A percentile compares a stretch with the other conserved stretches of the same genome.
Evolutionary conservation across 495 filamentous ascomycete genomes (phyloP).

Genomic region (Friedmanniomyces simplex): DNA sequence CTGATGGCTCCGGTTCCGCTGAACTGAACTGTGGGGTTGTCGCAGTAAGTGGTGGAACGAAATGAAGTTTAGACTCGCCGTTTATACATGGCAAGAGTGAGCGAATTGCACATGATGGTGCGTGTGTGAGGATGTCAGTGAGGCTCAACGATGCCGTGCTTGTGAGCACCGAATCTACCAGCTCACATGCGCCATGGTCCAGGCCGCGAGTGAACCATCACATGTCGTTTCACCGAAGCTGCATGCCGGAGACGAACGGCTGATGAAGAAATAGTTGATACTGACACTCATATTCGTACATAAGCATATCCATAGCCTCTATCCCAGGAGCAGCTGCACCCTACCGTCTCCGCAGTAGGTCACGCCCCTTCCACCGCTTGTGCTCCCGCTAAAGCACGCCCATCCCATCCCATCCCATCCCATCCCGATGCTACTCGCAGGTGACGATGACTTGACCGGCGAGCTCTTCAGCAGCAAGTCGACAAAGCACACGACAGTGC

Average conservation of each 20-base stretch:
- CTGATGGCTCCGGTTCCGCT: not conserved
- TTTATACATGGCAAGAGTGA: not conserved
- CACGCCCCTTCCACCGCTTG: constrained; percentile 8
- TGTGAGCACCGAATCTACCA: no score
- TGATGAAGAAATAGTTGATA: not conserved
- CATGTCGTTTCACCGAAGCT: no score
- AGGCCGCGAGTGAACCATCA: no score
- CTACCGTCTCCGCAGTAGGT: constrained; percentile 9
- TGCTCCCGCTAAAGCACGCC: not conserved
- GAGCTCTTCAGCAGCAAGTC: no score
- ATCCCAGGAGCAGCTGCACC: constrained; percentile 12
- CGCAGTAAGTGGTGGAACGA: not conserved
- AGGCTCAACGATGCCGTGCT: no score
- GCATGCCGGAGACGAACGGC: no score
- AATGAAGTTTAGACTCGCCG: not conserved
- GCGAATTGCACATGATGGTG: not conserved
- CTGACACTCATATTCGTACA: not conserved
- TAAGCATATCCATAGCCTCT: not conserved
- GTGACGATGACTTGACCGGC: no score
- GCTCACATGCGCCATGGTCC: no score
- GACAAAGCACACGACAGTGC: not conserved
- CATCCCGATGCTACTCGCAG: not conserved
- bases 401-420: not conserved
- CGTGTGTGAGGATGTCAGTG: not conserved
- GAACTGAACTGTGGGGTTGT: not conserved